Percentiles rank a stretch among this genome's conserved stretches.
phyloP scores from a whole-genome alignment of 1,284 basidiomycete genomes.

The Cryptococcus deneoformans region DNA sequence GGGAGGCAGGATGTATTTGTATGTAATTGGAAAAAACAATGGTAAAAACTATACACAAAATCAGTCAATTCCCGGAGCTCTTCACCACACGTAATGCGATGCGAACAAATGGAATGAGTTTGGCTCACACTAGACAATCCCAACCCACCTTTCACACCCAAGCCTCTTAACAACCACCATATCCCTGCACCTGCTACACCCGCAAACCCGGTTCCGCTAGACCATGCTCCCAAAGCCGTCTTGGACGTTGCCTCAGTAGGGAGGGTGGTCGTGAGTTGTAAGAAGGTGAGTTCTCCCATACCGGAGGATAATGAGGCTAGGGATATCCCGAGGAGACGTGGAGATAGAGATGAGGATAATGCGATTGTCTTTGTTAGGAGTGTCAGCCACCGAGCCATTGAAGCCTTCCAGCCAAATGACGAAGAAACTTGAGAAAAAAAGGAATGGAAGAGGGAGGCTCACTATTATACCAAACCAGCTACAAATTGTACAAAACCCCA shows the following conservation, averaged over 20 bases:
- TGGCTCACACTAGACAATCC: constrained; percentile 59
- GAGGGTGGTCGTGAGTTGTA: constrained; percentile 82
- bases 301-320: constrained; percentile 90
- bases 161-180: constrained; percentile 88
- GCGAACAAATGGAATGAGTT: neutral
- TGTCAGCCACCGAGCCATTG: neutral
- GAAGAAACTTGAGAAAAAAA: neutral
- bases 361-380: constrained; percentile 68
- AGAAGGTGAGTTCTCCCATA: constrained; percentile 89
- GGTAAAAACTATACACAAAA: constrained; percentile 62
- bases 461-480: constrained; percentile 82
- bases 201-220: constrained; percentile 90
- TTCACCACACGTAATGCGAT: neutral
- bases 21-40: constrained; percentile 68
- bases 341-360: constrained; percentile 62
- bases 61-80: neutral
- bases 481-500: constrained; percentile 70
- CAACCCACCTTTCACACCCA: constrained; percentile 81
- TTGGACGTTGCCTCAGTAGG: constrained; percentile 31
- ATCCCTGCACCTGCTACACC: constrained; percentile 87
- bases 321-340: constrained; percentile 80
- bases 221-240: constrained; percentile 64
- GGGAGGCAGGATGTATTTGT: constrained; percentile 68
- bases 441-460: constrained; percentile 12
- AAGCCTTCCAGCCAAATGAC: neutral